These are phyloP conservation scores for Giardia muris DNA, from an alignment of 208 protist genomes.

Conservation along the genomic window DNA sequence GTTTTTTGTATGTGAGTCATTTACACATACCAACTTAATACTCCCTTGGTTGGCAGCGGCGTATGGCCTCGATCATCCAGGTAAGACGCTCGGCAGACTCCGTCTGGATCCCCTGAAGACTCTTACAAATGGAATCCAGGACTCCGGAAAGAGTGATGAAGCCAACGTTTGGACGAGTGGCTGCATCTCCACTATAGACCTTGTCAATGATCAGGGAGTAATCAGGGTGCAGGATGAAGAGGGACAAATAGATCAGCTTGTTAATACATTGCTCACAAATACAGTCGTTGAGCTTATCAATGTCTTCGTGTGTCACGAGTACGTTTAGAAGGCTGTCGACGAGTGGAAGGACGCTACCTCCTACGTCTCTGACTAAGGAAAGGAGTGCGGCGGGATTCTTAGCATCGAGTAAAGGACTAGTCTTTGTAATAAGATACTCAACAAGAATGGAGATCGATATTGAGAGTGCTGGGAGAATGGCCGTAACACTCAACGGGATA, in stretches of 20 bases:
- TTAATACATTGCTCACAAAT: not conserved
- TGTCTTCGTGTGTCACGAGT: not conserved
- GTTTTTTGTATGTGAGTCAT: no score
- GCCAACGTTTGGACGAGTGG: not conserved
- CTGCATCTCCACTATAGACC: not conserved
- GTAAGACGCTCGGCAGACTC: no score
- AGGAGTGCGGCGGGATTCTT: not conserved
- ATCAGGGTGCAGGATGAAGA: not conserved
- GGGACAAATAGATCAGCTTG: not conserved
- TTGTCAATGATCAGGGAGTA: not conserved
- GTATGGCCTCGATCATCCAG: no score
- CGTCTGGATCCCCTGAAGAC: no score
- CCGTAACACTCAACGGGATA: not conserved
- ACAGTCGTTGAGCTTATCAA: not conserved
- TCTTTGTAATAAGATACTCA: slow-evolving; percentile 4
- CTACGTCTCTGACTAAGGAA: not conserved
- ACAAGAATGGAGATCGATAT: not conserved
- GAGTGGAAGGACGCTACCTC: not conserved
- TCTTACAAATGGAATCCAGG: no score
- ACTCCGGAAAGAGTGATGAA: no score
- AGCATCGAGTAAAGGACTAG: no score
- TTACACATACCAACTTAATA: no score
- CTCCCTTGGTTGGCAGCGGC: no score
- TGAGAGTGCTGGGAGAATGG: not conserved
- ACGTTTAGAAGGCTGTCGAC: not conserved